A percentile compares a stretch with the other conserved stretches of the same genome.
Conservation (phyloP, 495 filamentous ascomycete genomes). For the Lepraria neglecta region DNA sequence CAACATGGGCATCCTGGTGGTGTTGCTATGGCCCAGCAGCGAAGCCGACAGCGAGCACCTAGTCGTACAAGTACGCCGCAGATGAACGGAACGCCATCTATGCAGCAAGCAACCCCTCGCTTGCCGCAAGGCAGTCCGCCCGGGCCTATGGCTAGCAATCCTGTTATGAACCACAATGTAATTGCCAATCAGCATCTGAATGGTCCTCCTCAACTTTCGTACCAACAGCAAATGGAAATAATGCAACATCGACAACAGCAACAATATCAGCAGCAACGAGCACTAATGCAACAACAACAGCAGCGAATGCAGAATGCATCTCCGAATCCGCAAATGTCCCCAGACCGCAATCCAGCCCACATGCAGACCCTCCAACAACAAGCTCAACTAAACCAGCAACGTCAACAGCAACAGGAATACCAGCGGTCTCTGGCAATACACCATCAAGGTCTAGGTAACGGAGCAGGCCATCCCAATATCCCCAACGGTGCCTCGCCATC, state of each 20-base stretch:
- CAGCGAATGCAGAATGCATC: conserved; percentile 19
- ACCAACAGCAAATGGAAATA: conserved; percentile 36
- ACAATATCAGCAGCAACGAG: conserved; percentile 23
- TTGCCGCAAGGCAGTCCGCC: conserved; percentile 66
- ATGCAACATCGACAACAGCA: conserved; percentile 28
- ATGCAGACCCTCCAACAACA: conserved; percentile 16
- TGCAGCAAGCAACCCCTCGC: conserved; percentile 61
- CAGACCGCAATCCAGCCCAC: conserved; percentile 15
- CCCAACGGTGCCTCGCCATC: conserved; percentile 16
- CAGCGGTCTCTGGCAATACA: conserved; percentile 18
- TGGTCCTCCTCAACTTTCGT: conserved; percentile 36
- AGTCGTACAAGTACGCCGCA: conserved; percentile 73
- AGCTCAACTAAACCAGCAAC: conserved; percentile 17
- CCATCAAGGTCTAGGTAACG: conserved; percentile 20
- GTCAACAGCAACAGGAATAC: conserved; percentile 10
- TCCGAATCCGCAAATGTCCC: conserved; percentile 19
- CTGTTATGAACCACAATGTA: conserved; percentile 51
- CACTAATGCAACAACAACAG: conserved; percentile 33
- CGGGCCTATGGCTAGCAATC: conserved; percentile 55
- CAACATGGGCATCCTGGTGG: conserved; percentile 60
- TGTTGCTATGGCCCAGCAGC: conserved; percentile 66
- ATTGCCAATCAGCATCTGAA: conserved; percentile 36
- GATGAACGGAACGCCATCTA: conserved; percentile 74
- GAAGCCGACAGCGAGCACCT: conserved; percentile 71
- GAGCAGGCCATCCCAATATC: conserved; percentile 3